phyloP scores from a whole-genome alignment of 352 stramenopile species.

The Phytophthora sp. region DNA sequence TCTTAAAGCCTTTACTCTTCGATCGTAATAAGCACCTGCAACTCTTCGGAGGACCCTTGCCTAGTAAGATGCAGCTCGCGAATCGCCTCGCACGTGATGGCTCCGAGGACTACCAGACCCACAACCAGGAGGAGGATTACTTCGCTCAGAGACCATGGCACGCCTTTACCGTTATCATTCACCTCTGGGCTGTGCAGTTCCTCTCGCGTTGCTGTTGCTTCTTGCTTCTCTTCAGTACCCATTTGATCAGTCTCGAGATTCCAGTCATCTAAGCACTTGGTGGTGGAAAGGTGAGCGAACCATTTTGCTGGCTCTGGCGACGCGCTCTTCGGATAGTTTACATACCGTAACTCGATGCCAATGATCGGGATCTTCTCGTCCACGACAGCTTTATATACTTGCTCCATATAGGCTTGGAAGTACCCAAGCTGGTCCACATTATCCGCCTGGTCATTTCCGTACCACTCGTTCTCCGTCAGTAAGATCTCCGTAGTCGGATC shows the following conservation, averaged over 20 bases:
- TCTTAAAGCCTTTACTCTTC: constrained; percentile 21
- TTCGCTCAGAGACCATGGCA: constrained; percentile 41
- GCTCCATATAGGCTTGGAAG: constrained; percentile 55
- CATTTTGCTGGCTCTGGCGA: constrained; percentile 53
- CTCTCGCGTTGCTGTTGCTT: constrained; percentile 11
- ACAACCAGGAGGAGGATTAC: constrained; percentile 38
- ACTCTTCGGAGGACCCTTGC: constrained; percentile 23
- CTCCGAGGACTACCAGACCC: constrained; percentile 30
- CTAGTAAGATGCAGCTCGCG: constrained; percentile 37
- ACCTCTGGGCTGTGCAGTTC: constrained; percentile 12
- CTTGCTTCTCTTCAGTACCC: constrained; percentile 14
- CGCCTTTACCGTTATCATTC: constrained; percentile 8
- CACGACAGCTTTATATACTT: constrained; percentile 63
- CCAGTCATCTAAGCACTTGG: constrained; percentile 60
- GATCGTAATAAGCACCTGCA: constrained; percentile 43
- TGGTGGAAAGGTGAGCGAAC: constrained; percentile 59
- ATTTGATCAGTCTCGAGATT: constrained; percentile 7
- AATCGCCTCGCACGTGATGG: constrained; percentile 42
- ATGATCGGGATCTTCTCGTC: constrained; percentile 77
- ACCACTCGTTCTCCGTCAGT: constrained; percentile 75
- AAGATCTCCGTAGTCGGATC: constrained; percentile 54
- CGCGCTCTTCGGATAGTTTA: constrained; percentile 47
- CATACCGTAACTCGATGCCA: constrained; percentile 70
- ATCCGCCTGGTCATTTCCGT: constrained; percentile 53
- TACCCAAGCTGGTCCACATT: constrained; percentile 71